Evolutionary conservation across 768 basidiomycete species (phyloP), one percentile per base, ranked within the genome.

Genomic region (Paxillus involutus): DNA sequence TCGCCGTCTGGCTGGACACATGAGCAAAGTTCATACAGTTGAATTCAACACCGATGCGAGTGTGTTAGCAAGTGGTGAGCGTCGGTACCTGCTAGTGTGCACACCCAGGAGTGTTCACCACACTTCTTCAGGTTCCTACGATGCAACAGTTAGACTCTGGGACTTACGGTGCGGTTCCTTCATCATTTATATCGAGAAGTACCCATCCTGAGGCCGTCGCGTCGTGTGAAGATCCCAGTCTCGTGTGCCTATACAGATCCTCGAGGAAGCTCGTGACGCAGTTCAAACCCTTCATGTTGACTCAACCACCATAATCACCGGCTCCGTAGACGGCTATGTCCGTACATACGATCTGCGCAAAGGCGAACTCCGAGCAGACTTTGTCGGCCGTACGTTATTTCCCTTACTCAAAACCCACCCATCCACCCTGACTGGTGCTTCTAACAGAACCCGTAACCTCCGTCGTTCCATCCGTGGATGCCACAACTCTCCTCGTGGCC

Each of bases 321-420:
- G 93, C 9, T 93, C 92, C 3, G 88, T 97, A 6, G 97, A 99
- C 57, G 96, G 97, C 3, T 80, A 88, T 66, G 85, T 96, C 42
- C 84, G 97, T 17, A 92, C 91, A 9, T 98, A 98, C 71, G 97
- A 99, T 71, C 78, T 99, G 32, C 88, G 97, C 49, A 93, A 89
- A 76, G 97, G 97, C 21, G 85, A 96, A 67, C 73, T 98, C 29
- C 83, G 88, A 8, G 81, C 89, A 42, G 97, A 99, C 70, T 94
- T 85, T 65, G 81, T 98, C 59, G 96, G 96, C 8, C 83, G 94
- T 95, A 69, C 63, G 91, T 82, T 13, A 3, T 21, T 10, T 0
- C 26, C n/a, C 11, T 37, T 35, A 35, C 19, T 7, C 44, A 13
- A 35, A 11, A 40, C 16, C 49, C 40, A 32, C 42, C 53, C 33